Evolutionary conservation across 148 eudicot species (phyloP).

Genomic region (Amaranthus cruentus): DNA sequence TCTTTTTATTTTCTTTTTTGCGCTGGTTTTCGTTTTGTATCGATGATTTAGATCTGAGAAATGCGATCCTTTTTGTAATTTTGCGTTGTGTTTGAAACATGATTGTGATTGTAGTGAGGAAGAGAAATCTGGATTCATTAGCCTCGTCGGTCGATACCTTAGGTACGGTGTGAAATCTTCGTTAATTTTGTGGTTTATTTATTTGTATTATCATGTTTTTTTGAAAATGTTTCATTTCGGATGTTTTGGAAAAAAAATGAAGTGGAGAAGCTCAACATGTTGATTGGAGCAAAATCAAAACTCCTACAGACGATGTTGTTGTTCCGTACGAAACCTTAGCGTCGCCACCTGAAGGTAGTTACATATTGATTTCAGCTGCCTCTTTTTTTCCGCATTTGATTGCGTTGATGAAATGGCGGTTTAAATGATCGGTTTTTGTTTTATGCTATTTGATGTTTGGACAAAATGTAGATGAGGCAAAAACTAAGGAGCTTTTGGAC

Average conservation of each 20-base stretch:
- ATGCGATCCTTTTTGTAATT: neutral
- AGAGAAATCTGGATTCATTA: slow-evolving; percentile 97
- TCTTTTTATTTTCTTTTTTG: neutral
- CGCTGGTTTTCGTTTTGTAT: neutral
- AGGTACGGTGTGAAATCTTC: slow-evolving; percentile 36
- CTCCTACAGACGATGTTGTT: slow-evolving; percentile 88
- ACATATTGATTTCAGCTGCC: no score
- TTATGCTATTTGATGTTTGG: neutral
- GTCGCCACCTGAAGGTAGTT: slow-evolving; percentile 61
- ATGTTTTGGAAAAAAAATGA: slow-evolving; percentile 3
- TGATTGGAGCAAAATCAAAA: slow-evolving; percentile 96
- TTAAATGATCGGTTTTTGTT: slow-evolving; percentile 3
- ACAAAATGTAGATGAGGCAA: slow-evolving; percentile 43
- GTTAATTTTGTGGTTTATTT: neutral
- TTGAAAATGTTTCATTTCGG: neutral
- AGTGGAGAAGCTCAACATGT: slow-evolving; percentile 83
- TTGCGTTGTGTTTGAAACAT: neutral
- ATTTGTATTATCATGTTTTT: neutral
- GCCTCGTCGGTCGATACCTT: slow-evolving; percentile 83
- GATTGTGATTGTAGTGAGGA: slow-evolving; percentile 56
- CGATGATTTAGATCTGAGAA: slow-evolving; percentile 19
- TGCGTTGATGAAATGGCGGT: slow-evolving; percentile 19
- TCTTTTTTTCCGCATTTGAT: neutral
- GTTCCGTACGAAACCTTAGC: slow-evolving; percentile 74
- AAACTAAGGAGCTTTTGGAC: slow-evolving; percentile 68